Base-by-base conservation (phyloP, 768 basidiomycete species). In the Gyrodon lividus region DNA sequence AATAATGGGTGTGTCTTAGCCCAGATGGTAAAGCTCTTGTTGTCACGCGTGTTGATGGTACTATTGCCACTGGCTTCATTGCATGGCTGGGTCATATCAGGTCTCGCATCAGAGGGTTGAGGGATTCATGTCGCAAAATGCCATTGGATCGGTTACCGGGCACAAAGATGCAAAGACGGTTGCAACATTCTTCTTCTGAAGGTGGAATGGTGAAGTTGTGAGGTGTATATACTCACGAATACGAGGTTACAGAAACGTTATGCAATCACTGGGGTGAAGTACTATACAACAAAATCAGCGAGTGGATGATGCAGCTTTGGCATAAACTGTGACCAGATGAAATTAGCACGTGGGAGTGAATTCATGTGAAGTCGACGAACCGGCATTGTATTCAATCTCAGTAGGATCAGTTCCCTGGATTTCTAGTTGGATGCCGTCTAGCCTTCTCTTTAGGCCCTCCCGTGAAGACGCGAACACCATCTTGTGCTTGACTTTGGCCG, bases 401-500 rank as follows among this genome's bases (percentile, higher is more conserved):
- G 72, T 74, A 52, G 52, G 72, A 39, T 92, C 92, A 39, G 89
- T 94, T 50, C 82, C 94, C 70, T 98, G 95, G 49, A 98, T 77
- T 68, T 97, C 93, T 42, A 80, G 66, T 5, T 80, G 76, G 58
- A 97, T 78, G 48, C 94, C 96, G 22, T 80, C 81, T 24, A 98
- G 79, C 28, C 79, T 65, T 48, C 79, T 81, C 62, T 82, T 80
- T 57, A 99, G 72, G 5, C 86, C 86, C 23, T 92, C 89, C 65
- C 83, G 86, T 47, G 95, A 98, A 16, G 92, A 86, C 3, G 96
- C 87, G 72, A 82, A 88, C 60, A 97, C 61, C 94, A 98, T 98
- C 85, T 95, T 98, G 66, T 82, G 77, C 74, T 89, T 93, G 71
- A 95, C 79, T 73, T 82, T 89, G 37, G 92, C 85, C 38, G 69